phyloP scores from a whole-genome alignment of 148 eudicot genomes.

The Camellia sinensis region DNA sequence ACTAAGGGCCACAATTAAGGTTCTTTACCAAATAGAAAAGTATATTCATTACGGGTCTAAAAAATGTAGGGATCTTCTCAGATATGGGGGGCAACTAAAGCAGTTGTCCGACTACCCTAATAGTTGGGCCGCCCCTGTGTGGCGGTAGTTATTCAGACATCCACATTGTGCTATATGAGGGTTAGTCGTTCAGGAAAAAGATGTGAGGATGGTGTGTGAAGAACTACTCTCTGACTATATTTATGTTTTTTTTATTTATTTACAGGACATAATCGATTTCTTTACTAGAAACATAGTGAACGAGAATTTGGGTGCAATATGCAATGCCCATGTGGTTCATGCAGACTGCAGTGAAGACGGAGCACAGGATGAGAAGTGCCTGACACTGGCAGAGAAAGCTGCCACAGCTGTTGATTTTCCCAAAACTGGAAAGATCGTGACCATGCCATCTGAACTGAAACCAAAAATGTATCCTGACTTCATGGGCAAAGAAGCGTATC shows the following conservation, averaged over 20 bases:
- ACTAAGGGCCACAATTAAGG: no score
- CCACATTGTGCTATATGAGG: no score
- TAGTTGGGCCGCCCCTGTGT: no score
- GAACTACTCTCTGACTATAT: no score
- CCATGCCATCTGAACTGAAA: slow-evolving; percentile 64
- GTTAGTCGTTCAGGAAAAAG: no score
- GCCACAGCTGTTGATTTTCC: slow-evolving; percentile 96
- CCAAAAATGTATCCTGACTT: slow-evolving; percentile 94
- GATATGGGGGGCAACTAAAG: no score
- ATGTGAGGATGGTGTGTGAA: no score
- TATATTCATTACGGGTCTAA: no score
- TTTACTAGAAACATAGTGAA: slow-evolving; percentile 82
- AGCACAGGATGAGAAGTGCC: slow-evolving; percentile 72
- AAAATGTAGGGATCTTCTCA: no score
- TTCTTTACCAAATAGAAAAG: no score
- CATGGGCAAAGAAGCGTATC: slow-evolving; percentile 79
- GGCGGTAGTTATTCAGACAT: no score
- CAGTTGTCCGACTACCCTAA: no score
- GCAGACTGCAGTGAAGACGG: slow-evolving; percentile 66
- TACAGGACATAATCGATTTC: slow-evolving; percentile 78
- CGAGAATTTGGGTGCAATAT: slow-evolving; percentile 73
- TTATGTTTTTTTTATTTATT: neutral
- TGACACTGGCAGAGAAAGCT: slow-evolving; percentile 77
- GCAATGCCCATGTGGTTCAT: slow-evolving; percentile 96
- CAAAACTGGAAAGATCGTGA: slow-evolving; percentile 69